phyloP scores from a whole-genome alignment of 2,329 filamentous ascomycete species.

The Botrytis byssoidea region DNA sequence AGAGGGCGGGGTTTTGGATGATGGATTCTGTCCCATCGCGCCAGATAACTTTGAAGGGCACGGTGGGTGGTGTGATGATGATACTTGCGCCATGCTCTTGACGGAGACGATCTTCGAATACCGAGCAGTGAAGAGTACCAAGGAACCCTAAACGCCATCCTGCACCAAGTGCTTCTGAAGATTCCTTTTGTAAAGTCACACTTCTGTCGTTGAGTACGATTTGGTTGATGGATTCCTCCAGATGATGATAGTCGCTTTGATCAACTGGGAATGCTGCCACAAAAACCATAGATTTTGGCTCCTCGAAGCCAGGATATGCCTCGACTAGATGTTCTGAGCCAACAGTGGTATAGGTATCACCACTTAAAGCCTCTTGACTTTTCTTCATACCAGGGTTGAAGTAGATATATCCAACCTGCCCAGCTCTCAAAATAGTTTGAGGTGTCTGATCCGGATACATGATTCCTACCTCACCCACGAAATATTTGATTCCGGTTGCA shows the following conservation, averaged over 20 bases:
- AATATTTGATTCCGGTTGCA: slow-evolving; percentile 85
- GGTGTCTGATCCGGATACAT: slow-evolving; percentile 88
- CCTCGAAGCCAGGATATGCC: slow-evolving; percentile 87
- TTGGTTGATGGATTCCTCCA: slow-evolving; percentile 93
- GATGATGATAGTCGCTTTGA: slow-evolving; percentile 77
- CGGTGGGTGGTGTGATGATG: slow-evolving; percentile 94
- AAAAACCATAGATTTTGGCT: slow-evolving; percentile 98
- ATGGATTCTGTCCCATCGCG: slow-evolving; percentile 73
- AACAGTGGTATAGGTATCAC: slow-evolving; percentile 87
- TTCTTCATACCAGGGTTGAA: slow-evolving; percentile 99
- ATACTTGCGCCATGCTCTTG: slow-evolving; percentile 94
- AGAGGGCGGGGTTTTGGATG: slow-evolving; percentile 82
- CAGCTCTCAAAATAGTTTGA: slow-evolving; percentile 76
- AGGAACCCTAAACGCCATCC: slow-evolving; percentile 94
- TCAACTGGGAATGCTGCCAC: slow-evolving; percentile 95
- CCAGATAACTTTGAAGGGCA: slow-evolving; percentile 85
- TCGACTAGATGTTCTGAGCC: slow-evolving; percentile 74
- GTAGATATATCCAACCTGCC: slow-evolving; percentile 93
- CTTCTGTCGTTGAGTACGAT: slow-evolving; percentile 93
- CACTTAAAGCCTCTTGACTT: slow-evolving; percentile 92
- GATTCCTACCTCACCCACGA: slow-evolving; percentile 93
- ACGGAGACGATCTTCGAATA: slow-evolving; percentile 91
- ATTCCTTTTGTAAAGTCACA: slow-evolving; percentile 90
- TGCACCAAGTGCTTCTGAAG: slow-evolving; percentile 87
- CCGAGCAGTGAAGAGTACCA: slow-evolving; percentile 97